These are phyloP conservation scores for Fusarium tricinctum DNA, from an alignment of 2,329 filamentous ascomycete genomes.

Conservation along the genomic window DNA sequence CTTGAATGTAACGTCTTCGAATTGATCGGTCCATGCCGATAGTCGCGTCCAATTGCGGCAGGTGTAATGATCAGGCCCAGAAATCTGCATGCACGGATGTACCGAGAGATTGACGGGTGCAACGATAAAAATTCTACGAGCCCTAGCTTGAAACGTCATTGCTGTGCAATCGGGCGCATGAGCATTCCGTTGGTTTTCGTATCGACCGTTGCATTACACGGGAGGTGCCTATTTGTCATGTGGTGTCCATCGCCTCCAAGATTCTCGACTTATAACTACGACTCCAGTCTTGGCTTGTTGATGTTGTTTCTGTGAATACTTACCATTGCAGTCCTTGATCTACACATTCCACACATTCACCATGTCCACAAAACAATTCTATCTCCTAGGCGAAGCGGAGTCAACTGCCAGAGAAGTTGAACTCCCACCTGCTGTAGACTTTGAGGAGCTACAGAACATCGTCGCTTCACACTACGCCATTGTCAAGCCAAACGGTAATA, in stretches of 20 bases:
- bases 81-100: not conserved
- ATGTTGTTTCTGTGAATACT: not conserved
- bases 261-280: not conserved
- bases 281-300: not conserved
- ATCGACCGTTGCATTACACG: not conserved
- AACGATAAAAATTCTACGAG: not conserved
- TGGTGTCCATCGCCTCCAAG: not conserved
- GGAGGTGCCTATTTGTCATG: not conserved
- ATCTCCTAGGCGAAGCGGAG: not conserved
- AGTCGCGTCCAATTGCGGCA: not conserved
- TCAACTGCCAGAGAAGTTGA: conserved; percentile 6
- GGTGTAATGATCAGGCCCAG: not conserved
- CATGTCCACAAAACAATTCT: conserved; percentile 21
- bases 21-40: not conserved
- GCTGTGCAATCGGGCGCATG: no score
- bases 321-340: not conserved
- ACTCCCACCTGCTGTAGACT: not conserved
- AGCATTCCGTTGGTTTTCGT: not conserved
- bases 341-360: not conserved
- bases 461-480: conserved; percentile 54
- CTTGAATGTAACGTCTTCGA: not conserved
- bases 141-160: conserved; percentile 11
- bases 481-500: conserved; percentile 59
- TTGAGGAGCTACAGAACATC: conserved; percentile 15
- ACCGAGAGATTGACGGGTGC: conserved; percentile 10